Evolutionary conservation across 495 filamentous ascomycete genomes (phyloP), one percentile per base, ranked within the genome.

Genomic region (Penicillium soppii): DNA sequence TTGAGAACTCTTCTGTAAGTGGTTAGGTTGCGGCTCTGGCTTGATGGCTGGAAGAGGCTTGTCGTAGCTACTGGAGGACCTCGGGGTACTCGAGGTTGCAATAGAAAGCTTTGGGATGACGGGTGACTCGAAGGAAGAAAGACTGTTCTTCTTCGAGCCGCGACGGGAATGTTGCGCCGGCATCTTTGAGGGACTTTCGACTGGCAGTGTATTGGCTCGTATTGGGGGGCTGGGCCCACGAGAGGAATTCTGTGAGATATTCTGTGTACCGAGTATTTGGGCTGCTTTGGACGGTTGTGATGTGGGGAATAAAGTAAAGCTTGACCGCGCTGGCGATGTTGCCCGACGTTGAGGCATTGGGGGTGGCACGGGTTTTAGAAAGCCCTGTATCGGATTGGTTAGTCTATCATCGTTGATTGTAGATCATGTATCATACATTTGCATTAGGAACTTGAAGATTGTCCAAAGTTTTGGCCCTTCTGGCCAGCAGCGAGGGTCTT

Each of bases 381-480:
- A 66, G 8, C 36, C 45, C 62, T 66, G 33, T 21, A 16, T 47
- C 13, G 22, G 7, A 15, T 47, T 15, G 38, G 40, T 42, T 17
- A 46, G 41, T 32, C 20, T 13, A 7, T 7, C 8, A 40, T 30
- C 12, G 23, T 13, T 16, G 6, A n/a, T 7, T 2, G 27, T 17
- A 17, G 27, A 23, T 17, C 8, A 20, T 5, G 16, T 15, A 43
- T 19, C 47, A 45, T 62, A 74, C 73, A 56, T 70, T 59, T 47
- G 52, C 43, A 47, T 76, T 73, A 22, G 78, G 72, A 13, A 80
- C 73, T 25, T 62, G 75, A 5, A 88, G 71, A 53, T 79, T 83
- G 52, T 87, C 80, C 44, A 89, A 62, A 1, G 84, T 87, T 29
- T 81, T 87, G 61, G 89, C 86, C 33, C 88, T 77, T 59, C 87